phyloP scores from a whole-genome alignment of 495 filamentous ascomycete genomes.

The Ascobolus immersus region DNA sequence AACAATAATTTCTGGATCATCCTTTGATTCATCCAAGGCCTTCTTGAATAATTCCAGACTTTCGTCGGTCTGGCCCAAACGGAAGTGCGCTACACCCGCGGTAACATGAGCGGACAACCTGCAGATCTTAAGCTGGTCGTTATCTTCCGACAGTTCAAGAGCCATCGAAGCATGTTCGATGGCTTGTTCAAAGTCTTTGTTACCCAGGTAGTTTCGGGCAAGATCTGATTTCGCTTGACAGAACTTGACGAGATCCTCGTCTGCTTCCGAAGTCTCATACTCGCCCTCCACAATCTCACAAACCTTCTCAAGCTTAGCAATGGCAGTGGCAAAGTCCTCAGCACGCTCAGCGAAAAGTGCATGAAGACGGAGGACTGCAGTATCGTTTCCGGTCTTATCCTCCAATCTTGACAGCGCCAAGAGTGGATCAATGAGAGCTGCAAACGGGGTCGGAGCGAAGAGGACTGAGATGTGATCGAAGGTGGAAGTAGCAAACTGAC shows the following conservation, averaged over 20 bases:
- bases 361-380: conserved; percentile 48
- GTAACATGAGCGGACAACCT: conserved; percentile 70
- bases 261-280: conserved; percentile 61
- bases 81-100: conserved; percentile 57
- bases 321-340: conserved; percentile 37
- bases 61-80: conserved; percentile 30
- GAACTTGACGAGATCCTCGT: conserved; percentile 42
- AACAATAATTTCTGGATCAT: conserved; percentile 64
- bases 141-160: conserved; percentile 41
- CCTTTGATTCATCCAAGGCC: conserved; percentile 52
- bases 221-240: conserved; percentile 73
- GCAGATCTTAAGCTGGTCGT: conserved; percentile 31
- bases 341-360: conserved; percentile 61
- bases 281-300: conserved; percentile 46
- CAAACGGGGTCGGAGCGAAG: conserved; percentile 14
- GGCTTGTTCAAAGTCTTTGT: conserved; percentile 34
- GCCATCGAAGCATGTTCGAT: conserved; percentile 47
- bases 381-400: conserved; percentile 36
- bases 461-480: conserved; percentile 44
- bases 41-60: conserved; percentile 57
- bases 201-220: conserved; percentile 48
- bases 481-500: conserved; percentile 46
- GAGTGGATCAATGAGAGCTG: conserved; percentile 43
- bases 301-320: conserved; percentile 33
- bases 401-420: conserved; percentile 69